Evolutionary conservation across 2,329 filamentous ascomycete genomes (phyloP).

Genomic region (Hypoxylon sp.): DNA sequence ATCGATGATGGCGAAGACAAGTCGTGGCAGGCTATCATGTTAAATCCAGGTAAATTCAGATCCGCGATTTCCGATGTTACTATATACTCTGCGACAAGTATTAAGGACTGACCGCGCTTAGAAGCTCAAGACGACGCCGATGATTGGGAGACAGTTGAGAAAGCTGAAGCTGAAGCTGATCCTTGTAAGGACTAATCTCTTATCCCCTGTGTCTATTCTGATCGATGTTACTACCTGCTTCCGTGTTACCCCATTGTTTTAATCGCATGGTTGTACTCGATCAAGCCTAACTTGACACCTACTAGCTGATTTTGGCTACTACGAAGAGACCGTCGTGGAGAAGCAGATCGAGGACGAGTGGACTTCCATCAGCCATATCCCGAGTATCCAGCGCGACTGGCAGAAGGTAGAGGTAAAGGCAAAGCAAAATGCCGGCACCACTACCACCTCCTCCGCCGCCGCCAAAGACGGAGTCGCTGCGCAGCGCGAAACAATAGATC

Average conservation of each 20-base stretch:
- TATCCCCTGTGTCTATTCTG: neutral
- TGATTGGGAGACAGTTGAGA: neutral
- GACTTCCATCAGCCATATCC: neutral
- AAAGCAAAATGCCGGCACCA: neutral
- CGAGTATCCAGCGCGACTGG: neutral
- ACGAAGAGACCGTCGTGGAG: conserved; percentile 2
- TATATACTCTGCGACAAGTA: neutral
- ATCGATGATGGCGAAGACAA: neutral
- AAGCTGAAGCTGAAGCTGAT: neutral
- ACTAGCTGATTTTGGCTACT: neutral
- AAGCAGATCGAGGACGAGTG: conserved; percentile 8
- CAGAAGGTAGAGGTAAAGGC: neutral
- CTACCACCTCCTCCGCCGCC: neutral
- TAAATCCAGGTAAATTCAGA: neutral
- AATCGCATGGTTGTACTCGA: neutral
- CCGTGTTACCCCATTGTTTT: neutral
- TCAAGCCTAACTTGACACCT: neutral
- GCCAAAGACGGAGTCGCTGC: neutral
- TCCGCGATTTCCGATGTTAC: neutral
- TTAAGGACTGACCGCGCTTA: neutral
- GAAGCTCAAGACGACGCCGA: conserved; percentile 3
- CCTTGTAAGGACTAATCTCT: conserved; percentile 1
- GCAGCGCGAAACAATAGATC: neutral
- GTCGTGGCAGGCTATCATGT: neutral
- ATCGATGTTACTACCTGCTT: neutral